Evolutionary conservation across 2,329 filamentous ascomycete genomes (phyloP).

Genomic region (Alternaria sp.): DNA sequence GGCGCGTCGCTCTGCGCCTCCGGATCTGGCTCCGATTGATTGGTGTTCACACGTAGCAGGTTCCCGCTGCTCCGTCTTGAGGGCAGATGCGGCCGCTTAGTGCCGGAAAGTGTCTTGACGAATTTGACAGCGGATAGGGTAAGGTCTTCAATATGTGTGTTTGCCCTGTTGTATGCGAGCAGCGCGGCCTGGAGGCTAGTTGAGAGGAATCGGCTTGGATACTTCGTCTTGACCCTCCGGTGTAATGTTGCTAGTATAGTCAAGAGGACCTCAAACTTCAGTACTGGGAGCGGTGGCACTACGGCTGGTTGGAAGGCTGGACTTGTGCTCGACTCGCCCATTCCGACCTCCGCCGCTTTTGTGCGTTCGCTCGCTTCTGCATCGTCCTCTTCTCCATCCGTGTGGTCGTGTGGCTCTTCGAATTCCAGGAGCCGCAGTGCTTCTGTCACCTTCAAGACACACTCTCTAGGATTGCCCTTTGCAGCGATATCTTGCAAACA

Average conservation of each 20-base stretch:
- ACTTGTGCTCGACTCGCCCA: constrained; percentile 44
- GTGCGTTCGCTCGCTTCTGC: constrained; percentile 16
- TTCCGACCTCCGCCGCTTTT: constrained; percentile 33
- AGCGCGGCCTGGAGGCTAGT: constrained; percentile 77
- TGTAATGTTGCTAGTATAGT: constrained; percentile 78
- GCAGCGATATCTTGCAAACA: constrained; percentile 79
- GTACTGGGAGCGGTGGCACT: constrained; percentile 53
- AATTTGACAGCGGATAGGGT: constrained; percentile 75
- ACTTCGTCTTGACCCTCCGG: constrained; percentile 76
- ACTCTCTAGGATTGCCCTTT: constrained; percentile 81
- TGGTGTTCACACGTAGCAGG: constrained; percentile 49
- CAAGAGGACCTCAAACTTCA: constrained; percentile 73
- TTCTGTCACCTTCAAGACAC: constrained; percentile 82
- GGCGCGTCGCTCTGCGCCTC: constrained; percentile 60
- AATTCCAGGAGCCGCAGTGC: constrained; percentile 69
- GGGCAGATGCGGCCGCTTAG: constrained; percentile 71
- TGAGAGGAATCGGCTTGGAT: constrained; percentile 79
- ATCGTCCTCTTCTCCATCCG: constrained; percentile 52
- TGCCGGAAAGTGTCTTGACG: constrained; percentile 72
- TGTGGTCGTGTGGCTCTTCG: constrained; percentile 62
- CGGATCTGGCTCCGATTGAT: constrained; percentile 59
- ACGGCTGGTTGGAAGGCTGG: constrained; percentile 32
- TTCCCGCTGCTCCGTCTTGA: constrained; percentile 63
- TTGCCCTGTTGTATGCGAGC: constrained; percentile 68
- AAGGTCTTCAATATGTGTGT: constrained; percentile 66